phyloP scores from a whole-genome alignment of 129 eudicot genomes.

The Arctium minus region DNA sequence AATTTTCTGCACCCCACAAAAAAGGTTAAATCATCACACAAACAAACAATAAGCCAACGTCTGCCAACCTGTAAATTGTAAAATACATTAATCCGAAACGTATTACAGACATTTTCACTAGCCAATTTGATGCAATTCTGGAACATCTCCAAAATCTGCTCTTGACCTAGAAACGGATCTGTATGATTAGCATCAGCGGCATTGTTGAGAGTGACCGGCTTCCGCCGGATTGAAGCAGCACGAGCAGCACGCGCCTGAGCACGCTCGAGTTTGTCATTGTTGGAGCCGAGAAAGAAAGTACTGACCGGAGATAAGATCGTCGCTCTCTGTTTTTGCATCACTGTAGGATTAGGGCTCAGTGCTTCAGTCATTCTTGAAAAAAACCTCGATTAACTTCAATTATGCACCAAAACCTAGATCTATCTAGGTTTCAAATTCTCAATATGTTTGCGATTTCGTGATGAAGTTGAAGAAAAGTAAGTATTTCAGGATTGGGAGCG shows the following conservation, averaged over 20 bases:
- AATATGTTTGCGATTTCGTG: neutral
- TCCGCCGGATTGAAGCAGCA: conserved; percentile 74
- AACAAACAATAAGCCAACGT: neutral
- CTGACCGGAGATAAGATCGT: conserved; percentile 50
- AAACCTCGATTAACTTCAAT: neutral
- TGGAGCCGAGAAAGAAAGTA: conserved; percentile 65
- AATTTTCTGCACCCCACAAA: conserved; percentile 58
- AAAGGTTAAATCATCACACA: neutral
- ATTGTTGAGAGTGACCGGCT: conserved; percentile 24
- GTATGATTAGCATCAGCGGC: conserved; percentile 13
- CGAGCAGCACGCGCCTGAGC: conserved; percentile 93
- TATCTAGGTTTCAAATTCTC: neutral
- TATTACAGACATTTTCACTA: conserved; percentile 62
- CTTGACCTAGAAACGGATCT: conserved; percentile 42
- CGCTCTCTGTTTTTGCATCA: conserved; percentile 36
- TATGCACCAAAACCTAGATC: neutral
- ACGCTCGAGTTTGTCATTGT: conserved; percentile 82
- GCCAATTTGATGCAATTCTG: conserved; percentile 89
- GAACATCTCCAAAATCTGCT: conserved; percentile 76
- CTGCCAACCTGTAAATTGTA: no score
- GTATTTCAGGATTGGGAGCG: neutral
- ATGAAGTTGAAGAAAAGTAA: neutral
- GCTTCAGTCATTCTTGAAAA: conserved; percentile 53
- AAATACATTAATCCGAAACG: neutral
- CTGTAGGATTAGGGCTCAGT: conserved; percentile 54